Percentiles rank a stretch among this genome's conserved stretches.
phyloP scores from a whole-genome alignment of 371 early-diverging fungal genomes.

The Mucor plumbeus region DNA sequence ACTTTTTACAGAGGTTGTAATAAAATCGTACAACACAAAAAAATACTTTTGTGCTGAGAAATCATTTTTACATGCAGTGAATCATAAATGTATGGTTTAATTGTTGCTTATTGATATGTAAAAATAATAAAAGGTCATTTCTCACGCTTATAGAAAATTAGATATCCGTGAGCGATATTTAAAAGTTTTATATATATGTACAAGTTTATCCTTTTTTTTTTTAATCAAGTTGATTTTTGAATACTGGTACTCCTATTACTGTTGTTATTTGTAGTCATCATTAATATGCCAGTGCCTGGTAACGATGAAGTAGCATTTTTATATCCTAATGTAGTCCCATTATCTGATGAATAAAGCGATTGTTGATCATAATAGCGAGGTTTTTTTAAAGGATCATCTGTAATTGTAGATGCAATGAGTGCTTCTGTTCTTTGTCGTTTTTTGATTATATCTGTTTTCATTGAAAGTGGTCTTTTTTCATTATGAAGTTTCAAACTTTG shows the following conservation, averaged over 20 bases:
- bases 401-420: conserved; percentile 2
- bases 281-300: conserved; percentile 33
- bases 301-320: conserved; percentile 16
- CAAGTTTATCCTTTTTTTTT: not conserved
- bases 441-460: conserved; percentile 84
- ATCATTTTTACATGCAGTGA: too few relatives aligned
- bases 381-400: conserved; percentile 20
- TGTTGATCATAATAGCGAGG: conserved; percentile 26
- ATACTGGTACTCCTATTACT: not conserved
- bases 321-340: conserved; percentile 8
- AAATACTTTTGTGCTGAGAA: too few relatives aligned
- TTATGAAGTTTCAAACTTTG: conserved; percentile 81
- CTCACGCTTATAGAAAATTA: conserved; percentile 1
- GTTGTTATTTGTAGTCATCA: conserved; percentile 25
- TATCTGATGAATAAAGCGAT: conserved; percentile 6
- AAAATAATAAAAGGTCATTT: not conserved
- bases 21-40: too few relatives aligned
- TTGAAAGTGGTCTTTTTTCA: conserved; percentile 76
- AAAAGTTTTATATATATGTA: not conserved
- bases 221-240: not conserved
- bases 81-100: too few relatives aligned
- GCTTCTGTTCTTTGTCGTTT: conserved; percentile 79
- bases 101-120: too few relatives aligned
- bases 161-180: not conserved
- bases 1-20: too few relatives aligned